Conservation (phyloP, 1,284 basidiomycete species). For the Kalmanozyma brasiliensis region DNA sequence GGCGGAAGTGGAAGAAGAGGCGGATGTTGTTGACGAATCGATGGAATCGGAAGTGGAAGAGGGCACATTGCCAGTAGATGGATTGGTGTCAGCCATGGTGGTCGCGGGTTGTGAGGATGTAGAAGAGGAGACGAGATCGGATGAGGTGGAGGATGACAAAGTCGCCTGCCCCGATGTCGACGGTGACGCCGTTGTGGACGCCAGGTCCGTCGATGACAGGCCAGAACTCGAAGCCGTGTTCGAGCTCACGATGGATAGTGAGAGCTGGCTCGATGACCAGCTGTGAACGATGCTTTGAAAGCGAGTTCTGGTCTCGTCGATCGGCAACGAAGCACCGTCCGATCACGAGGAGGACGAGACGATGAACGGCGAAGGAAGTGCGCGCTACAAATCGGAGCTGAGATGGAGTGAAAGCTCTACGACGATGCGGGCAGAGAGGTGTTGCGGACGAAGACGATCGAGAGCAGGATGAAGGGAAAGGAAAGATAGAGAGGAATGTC, state of each 20-base stretch:
- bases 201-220: constrained; percentile 28
- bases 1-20: constrained; percentile 4
- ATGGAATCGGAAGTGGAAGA: constrained; percentile 13
- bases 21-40: not conserved
- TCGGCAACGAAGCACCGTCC: not conserved
- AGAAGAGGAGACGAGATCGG: not conserved
- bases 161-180: constrained; percentile 23
- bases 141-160: constrained; percentile 16
- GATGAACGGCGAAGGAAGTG: no score
- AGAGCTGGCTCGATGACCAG: constrained; percentile 22
- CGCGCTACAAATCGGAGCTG: not conserved
- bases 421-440: no score
- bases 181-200: constrained; percentile 16
- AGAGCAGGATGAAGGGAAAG: not conserved
- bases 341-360: not conserved
- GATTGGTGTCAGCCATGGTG: constrained; percentile 42
- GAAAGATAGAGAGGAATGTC: not conserved
- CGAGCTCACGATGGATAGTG: constrained; percentile 29
- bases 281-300: constrained; percentile 2
- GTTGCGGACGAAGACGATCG: not conserved
- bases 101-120: constrained; percentile 6
- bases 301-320: not conserved
- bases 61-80: constrained; percentile 7
- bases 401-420: not conserved
- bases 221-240: constrained; percentile 18